Evolutionary conservation across 2,329 filamentous ascomycete genomes (phyloP), one percentile per base, ranked within the genome.

Genomic region (Nemania sp.): DNA sequence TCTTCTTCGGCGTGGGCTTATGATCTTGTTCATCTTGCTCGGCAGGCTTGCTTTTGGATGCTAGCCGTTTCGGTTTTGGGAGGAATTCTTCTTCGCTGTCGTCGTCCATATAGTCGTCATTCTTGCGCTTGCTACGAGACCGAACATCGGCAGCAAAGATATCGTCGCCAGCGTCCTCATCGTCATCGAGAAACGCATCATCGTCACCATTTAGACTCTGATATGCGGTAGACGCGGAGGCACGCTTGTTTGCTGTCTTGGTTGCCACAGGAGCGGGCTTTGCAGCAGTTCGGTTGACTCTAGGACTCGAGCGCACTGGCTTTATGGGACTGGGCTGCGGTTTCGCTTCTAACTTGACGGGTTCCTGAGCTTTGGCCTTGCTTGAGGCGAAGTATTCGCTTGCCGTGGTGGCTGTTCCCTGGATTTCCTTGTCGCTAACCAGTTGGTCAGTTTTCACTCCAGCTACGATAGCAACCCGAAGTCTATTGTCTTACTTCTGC

Each of bases 71-170:
- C 1, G 86, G 80, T 63, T 83, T 80, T 0, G 86, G 80, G 8
- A 80, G 70, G 22, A 82, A 67, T 42, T 90, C 85, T 26, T 91
- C 87, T 49, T 94, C 90, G 41, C 86, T 88, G 17, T 84, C 83
- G 54, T 88, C 88, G 56, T 88, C 88, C 54, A 82, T 80, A 51
- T 92, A 90, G 48, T 90, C 86, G 66, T 94, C 89, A 34, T 85
- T 85, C 64, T 84, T 88, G 43, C 82, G 79, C 68, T 85, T 90
- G 52, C 80, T 83, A 39, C 81, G 76, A 42, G 80, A 81, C 67
- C 85, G 88, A 28, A 80, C 81, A 60, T 90, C 85, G 3, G 88
- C 86, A 12, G 86, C 88, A 70, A 92, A 92, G 17, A 96, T 91
- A 63, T 96, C 92, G 60, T 91, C 88, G n/a, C 83, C 88, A 3